Conservation (phyloP, 306 rosid species). For the Cicer yamashitae region DNA sequence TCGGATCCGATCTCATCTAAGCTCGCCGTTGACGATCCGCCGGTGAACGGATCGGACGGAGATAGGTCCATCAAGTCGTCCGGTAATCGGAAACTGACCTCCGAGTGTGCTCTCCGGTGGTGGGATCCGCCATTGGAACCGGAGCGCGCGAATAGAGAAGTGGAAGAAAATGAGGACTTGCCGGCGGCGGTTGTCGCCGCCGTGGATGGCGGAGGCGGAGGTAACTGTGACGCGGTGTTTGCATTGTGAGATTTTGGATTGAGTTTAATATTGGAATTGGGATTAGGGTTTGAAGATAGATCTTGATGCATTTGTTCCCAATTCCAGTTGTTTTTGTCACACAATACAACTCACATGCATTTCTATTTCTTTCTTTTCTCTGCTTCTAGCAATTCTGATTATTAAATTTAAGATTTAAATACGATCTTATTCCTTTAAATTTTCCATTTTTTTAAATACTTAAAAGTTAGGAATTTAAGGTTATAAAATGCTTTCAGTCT, state of each 20-base stretch:
- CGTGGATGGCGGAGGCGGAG: slow-evolving; percentile 37
- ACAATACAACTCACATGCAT: background rate
- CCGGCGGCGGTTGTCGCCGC: slow-evolving; percentile 34
- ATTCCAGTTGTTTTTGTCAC: slow-evolving; percentile 44
- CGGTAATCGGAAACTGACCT: slow-evolving; percentile 70
- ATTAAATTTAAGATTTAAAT: too few species aligned
- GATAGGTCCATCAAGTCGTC: slow-evolving; percentile 80
- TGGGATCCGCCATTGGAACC: slow-evolving; percentile 45
- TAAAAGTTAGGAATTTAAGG: too few species aligned
- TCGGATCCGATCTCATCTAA: slow-evolving; percentile 88
- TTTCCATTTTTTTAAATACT: too few species aligned
- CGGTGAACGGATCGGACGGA: slow-evolving; percentile 71
- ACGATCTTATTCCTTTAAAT: too few species aligned
- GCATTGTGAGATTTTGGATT: slow-evolving; percentile 44
- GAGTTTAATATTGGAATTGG: slow-evolving; percentile 24
- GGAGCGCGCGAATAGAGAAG: slow-evolving; percentile 29
- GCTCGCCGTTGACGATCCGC: slow-evolving; percentile 78
- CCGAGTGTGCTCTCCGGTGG: slow-evolving; percentile 85
- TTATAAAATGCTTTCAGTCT: too few species aligned
- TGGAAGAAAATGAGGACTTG: background rate
- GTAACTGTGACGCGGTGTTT: slow-evolving; percentile 42
- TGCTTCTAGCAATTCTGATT: background rate
- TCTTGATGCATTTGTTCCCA: slow-evolving; percentile 61
- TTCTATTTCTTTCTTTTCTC: slow-evolving; percentile 7
- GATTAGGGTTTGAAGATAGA: slow-evolving; percentile 57